Evolutionary conservation across 1,284 basidiomycete species (phyloP), one percentile per base, ranked within the genome.

Genomic region (Cryptococcus sp.): DNA sequence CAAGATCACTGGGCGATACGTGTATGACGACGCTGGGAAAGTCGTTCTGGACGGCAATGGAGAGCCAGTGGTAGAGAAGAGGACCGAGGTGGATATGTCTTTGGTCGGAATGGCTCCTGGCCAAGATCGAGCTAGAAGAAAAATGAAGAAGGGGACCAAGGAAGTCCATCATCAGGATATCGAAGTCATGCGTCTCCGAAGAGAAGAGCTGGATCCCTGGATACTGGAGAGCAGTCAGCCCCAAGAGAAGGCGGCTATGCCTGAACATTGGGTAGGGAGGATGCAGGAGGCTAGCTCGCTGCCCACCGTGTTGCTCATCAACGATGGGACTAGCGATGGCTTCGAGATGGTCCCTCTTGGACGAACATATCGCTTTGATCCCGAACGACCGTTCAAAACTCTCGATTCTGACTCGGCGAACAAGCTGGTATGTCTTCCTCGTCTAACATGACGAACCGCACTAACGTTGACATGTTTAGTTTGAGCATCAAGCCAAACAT

Each of bases 191-290:
- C 60, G 70, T 47, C 57, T 76, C 7, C 61, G 69, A 16, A 58
- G 76, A 38, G 76, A 77, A 50, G 76, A 77, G 61, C 69, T 70
- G 3, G 54, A 64, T n/a, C 75, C 76, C 5, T 77, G 76, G 76
- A 62, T 77, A 2, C 53, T 77, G 27, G 74, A 76, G 56, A 62
- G 62, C 25, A 68, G 66, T 39, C 65, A 69, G 42, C 66, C 69
- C 19, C 60, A 59, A n/a, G 58, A 60, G 17, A 55, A 63, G 35
- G 43, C 54, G 15, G 47, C 58, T 30, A 48, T 65, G 40, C 71
- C 73, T 1, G 73, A 76, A 57, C 62, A 67, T 57, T 77, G 76
- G 76, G 71, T 75, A 1, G 76, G 74, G 6, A 68, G 71, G 47
- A 71, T 74, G 63, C 54, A 60, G 45, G 71, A 73, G 55, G 64